Evolutionary conservation across 257 asterid species (phyloP).

Genomic region (Leptodermis oblonga): DNA sequence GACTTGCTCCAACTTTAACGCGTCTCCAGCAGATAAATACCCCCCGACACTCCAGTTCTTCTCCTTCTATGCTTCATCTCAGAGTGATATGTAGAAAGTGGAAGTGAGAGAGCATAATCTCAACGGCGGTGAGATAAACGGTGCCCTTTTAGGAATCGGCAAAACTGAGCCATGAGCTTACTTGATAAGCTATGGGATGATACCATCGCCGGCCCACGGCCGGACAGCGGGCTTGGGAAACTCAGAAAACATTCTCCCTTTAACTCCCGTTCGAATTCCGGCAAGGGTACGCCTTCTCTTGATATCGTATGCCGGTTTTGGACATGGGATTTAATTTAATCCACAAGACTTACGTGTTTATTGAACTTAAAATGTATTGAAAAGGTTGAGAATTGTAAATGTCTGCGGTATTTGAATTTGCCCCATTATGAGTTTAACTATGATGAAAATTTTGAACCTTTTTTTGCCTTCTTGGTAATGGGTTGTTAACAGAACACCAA

Average conservation of each 20-base stretch:
- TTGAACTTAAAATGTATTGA: neutral
- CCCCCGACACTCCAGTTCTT: neutral
- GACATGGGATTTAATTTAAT: neutral
- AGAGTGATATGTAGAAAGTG: no score
- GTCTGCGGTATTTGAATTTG: no score
- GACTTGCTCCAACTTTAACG: constrained; percentile 33
- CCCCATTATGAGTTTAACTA: no score
- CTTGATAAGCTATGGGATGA: constrained; percentile 94
- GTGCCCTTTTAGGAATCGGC: no score
- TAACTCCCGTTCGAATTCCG: constrained; percentile 50
- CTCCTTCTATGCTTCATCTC: neutral
- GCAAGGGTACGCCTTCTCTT: constrained; percentile 67
- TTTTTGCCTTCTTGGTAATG: neutral
- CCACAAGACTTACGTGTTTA: neutral
- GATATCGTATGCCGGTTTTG: constrained; percentile 28
- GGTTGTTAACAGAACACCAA: neutral
- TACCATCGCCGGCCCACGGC: constrained; percentile 84
- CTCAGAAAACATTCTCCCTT: constrained; percentile 66
- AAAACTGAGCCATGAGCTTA: constrained; percentile 51
- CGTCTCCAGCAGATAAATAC: constrained; percentile 39
- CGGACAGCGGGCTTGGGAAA: constrained; percentile 83
- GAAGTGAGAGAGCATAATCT: no score
- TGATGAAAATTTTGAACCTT: no score
- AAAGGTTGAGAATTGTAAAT: neutral
- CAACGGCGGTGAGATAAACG: no score